phyloP scores from a whole-genome alignment of 495 filamentous ascomycete species.

The Talaromyces thailandensis region DNA sequence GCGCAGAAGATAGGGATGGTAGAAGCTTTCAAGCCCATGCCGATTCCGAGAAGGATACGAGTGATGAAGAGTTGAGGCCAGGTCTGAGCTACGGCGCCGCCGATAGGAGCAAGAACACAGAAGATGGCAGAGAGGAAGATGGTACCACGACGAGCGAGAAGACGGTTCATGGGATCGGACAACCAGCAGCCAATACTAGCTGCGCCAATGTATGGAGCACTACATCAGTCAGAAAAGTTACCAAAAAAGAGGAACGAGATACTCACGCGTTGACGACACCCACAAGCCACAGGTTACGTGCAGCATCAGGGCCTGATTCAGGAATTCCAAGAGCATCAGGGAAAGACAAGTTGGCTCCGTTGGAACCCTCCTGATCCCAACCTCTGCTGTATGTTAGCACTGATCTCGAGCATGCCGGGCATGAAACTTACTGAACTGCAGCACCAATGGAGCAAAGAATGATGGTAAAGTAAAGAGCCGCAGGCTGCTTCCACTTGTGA shows the following conservation, averaged over 20 bases:
- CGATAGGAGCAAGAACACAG: slow-evolving; percentile 49
- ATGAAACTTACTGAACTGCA: slow-evolving; percentile 47
- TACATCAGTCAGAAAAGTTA: neutral
- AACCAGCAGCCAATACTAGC: slow-evolving; percentile 47
- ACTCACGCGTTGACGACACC: slow-evolving; percentile 54
- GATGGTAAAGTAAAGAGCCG: slow-evolving; percentile 59
- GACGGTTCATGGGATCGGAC: slow-evolving; percentile 48
- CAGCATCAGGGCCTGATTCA: slow-evolving; percentile 17
- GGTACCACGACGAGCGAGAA: slow-evolving; percentile 46
- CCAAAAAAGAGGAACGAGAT: slow-evolving; percentile 25
- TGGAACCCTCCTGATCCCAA: slow-evolving; percentile 70
- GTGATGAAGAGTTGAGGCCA: slow-evolving; percentile 51
- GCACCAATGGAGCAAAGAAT: slow-evolving; percentile 62
- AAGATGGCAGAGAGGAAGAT: slow-evolving; percentile 55
- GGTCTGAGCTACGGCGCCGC: slow-evolving; percentile 42
- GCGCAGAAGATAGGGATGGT: slow-evolving; percentile 57
- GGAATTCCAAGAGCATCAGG: slow-evolving; percentile 50
- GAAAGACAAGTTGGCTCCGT: slow-evolving; percentile 60
- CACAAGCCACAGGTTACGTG: slow-evolving; percentile 48
- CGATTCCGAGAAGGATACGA: slow-evolving; percentile 52
- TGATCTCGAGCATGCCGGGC: neutral
- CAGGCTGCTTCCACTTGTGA: slow-evolving; percentile 58
- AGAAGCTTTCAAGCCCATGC: slow-evolving; percentile 57
- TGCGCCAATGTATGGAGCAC: slow-evolving; percentile 27
- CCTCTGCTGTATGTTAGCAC: slow-evolving; percentile 24